Evolutionary conservation across 2,329 filamentous ascomycete genomes (phyloP), one percentile per base, ranked within the genome.

Genomic region (Fusarium poae): DNA sequence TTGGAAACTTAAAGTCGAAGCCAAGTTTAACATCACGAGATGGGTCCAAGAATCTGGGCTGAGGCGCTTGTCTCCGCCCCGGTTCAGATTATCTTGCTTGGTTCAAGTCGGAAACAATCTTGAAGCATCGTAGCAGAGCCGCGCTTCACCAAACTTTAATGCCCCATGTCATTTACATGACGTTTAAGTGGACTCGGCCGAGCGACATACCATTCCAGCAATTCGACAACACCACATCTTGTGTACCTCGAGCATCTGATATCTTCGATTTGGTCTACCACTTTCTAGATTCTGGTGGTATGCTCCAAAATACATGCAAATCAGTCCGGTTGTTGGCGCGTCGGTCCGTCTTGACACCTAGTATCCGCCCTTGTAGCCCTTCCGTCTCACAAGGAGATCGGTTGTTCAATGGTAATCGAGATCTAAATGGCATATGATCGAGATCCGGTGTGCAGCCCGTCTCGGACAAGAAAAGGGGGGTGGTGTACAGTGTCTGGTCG

Each of bases 131-230:
- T 43, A 54, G 61, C 56, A 69, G 66, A 69, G 65, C 66, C 66
- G 60, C 66, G 60, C 66, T 34, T 67, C 56, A 25, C 54, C 57
- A 56, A 69, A 69, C 62, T 69, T 44, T 62, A 65, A 54, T 58
- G 39, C 52, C 52, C 52, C 57, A 51, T 66, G 50, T 67, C 58
- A 50, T 63, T 21, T 54, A 18, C 16, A 66, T 68, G 66, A 69
- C 65, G 65, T 69, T 42, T 48, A 44, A 60, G 65, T 66, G 51
- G 49, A 54, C 56, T 65, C 60, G 65, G 55, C 65, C 54, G 65
- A 68, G 59, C 30, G 40, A 54, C 58, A 42, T 35, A 29, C n/a
- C 39, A 55, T 63, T 62, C 49, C 52, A 57, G n/a, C 18, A 56
- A 43, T 42, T 39, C n/a, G 15, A 60, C 46, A 50, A 39, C 62